Percentiles rank a stretch among this genome's conserved stretches.
Conservation (phyloP, 495 filamentous ascomycete genomes). For the Penicillium taxi region DNA sequence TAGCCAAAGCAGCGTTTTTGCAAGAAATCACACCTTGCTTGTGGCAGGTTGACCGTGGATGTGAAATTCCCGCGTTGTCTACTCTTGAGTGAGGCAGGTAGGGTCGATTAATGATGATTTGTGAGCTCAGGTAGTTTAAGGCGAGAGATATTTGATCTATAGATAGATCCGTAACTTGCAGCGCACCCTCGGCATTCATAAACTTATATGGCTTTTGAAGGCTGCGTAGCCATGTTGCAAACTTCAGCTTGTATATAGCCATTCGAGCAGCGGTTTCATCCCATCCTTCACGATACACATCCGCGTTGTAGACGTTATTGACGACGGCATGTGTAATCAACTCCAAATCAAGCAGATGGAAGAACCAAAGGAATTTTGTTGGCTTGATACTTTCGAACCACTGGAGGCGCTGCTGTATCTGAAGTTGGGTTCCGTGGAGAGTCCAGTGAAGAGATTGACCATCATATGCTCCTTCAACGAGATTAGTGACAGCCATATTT, state of each 20-base stretch:
- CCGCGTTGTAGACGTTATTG: neutral
- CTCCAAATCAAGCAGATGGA: neutral
- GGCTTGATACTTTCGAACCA: too few species aligned
- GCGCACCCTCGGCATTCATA: conserved; percentile 14
- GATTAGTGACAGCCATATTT: too few species aligned
- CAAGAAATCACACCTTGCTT: neutral
- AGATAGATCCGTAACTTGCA: conserved; percentile 30
- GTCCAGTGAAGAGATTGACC: too few species aligned
- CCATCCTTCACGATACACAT: neutral
- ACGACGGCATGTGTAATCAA: neutral
- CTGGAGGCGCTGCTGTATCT: too few species aligned
- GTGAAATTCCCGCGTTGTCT: neutral
- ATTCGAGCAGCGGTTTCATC: neutral
- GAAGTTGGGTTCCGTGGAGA: too few species aligned
- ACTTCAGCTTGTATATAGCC: neutral
- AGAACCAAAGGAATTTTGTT: neutral
- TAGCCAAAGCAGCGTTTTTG: neutral
- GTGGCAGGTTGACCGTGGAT: neutral
- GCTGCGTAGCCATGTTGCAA: conserved; percentile 3
- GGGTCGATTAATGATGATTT: conserved; percentile 52
- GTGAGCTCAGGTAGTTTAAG: conserved; percentile 50
- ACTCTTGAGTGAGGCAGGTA: conserved; percentile 44
- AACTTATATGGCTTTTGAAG: conserved; percentile 39
- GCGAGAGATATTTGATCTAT: conserved; percentile 12
- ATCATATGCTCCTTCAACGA: too few species aligned